phyloP scores from a whole-genome alignment of 1,139 yeast species.

The Nadsonia starkeyi-henricii region DNA sequence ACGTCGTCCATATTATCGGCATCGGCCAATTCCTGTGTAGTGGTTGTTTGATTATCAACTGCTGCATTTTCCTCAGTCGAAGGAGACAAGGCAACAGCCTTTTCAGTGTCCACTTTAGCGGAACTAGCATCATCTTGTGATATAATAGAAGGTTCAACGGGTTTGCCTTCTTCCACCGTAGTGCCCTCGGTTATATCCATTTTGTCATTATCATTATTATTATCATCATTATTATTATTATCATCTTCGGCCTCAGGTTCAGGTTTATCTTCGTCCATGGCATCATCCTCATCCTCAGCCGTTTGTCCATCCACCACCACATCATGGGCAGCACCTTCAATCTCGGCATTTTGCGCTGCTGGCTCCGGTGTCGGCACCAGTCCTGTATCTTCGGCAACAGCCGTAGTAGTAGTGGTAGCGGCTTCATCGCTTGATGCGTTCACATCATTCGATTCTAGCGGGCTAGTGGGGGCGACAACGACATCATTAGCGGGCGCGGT shows the following conservation, averaged over 20 bases:
- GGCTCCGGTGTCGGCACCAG: too few relatives aligned
- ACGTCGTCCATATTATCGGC: too few relatives aligned
- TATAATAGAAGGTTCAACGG: background rate
- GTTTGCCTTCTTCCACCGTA: background rate
- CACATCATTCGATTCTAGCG: too few relatives aligned
- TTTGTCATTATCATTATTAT: conserved; percentile 3
- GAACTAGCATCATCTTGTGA: too few relatives aligned
- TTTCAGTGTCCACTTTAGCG: too few relatives aligned
- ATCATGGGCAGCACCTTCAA: conserved; percentile 1
- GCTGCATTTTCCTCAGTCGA: conserved; percentile 3
- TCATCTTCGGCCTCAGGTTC: conserved; percentile 6
- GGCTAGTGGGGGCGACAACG: too few relatives aligned
- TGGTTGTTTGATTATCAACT: conserved; percentile 1
- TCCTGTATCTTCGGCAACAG: too few relatives aligned
- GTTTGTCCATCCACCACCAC: background rate
- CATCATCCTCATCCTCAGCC: conserved; percentile 1
- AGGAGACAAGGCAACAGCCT: too few relatives aligned
- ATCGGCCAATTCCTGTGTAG: background rate
- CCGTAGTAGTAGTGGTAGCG: too few relatives aligned
- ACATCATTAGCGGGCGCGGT: conserved; percentile 1
- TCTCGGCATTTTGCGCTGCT: too few relatives aligned
- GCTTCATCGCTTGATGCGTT: too few relatives aligned
- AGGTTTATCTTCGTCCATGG: background rate
- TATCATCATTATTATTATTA: conserved; percentile 9
- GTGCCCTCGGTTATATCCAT: background rate